phyloP scores from a whole-genome alignment of 2,329 filamentous ascomycete genomes.

The Drechslera avenae region DNA sequence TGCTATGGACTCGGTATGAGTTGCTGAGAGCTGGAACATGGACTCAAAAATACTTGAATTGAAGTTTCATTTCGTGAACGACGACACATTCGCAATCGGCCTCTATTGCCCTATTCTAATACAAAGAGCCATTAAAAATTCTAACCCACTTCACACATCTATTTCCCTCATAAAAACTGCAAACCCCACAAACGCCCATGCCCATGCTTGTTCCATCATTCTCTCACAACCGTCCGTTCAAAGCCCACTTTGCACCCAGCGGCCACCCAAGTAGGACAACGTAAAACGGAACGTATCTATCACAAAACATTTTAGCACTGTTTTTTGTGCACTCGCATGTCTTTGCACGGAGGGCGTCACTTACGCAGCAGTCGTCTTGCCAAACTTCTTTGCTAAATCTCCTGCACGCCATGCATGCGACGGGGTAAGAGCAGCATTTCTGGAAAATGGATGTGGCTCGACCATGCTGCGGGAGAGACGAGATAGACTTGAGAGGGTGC shows the following conservation, averaged over 20 bases:
- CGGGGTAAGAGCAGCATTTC: conserved; percentile 33
- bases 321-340: too few species aligned
- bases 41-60: too few species aligned
- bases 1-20: conserved; percentile 52
- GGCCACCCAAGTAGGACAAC: conserved; percentile 43
- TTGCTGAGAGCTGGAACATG: conserved; percentile 51
- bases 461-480: conserved; percentile 34
- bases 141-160: too few species aligned
- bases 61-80: too few species aligned
- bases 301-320: too few species aligned
- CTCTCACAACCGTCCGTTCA: conserved; percentile 21
- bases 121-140: too few species aligned
- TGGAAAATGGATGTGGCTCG: conserved; percentile 45
- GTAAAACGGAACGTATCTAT: conserved; percentile 38
- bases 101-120: too few species aligned
- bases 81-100: too few species aligned
- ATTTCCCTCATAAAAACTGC: too few species aligned
- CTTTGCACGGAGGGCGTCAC: too few species aligned
- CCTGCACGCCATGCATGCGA: conserved; percentile 33
- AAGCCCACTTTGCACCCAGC: conserved; percentile 30
- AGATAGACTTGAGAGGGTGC: conserved; percentile 21
- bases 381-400: conserved; percentile 28
- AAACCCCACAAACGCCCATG: not conserved
- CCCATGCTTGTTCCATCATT: not conserved
- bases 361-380: conserved; percentile 36